Percentiles rank a stretch among this genome's conserved stretches.
phyloP scores from a whole-genome alignment of 306 rosid species.

The Rubus idaeus region DNA sequence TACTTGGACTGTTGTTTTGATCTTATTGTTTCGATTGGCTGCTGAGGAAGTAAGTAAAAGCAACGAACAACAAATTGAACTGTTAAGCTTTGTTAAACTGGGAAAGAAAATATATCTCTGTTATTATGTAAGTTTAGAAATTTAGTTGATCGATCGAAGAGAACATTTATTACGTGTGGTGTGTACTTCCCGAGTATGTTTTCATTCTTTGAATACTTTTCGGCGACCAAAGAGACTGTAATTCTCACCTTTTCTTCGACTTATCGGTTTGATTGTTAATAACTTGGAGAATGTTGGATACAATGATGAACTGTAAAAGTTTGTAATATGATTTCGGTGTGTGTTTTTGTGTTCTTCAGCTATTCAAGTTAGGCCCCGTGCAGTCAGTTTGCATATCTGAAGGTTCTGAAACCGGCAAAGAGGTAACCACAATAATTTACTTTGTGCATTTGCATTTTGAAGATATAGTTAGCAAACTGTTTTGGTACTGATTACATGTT shows the following conservation, averaged over 20 bases:
- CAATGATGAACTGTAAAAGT: not conserved
- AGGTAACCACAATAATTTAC: conserved; percentile 40
- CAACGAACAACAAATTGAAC: not conserved
- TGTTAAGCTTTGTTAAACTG: not conserved
- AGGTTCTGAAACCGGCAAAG: conserved; percentile 40
- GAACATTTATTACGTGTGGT: not conserved
- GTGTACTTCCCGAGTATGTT: not conserved
- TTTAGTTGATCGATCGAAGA: not conserved
- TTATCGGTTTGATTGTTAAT: not conserved
- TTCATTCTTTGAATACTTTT: not conserved
- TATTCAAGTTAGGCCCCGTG: conserved; percentile 63
- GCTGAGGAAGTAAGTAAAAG: not conserved
- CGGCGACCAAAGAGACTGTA: not conserved
- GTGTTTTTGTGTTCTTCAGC: conserved; percentile 44
- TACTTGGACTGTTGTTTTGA: not conserved
- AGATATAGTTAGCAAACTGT: not conserved
- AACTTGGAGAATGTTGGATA: not conserved
- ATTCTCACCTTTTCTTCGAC: not conserved
- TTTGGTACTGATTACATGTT: not conserved
- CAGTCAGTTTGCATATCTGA: conserved; percentile 67
- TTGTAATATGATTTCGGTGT: conserved; percentile 11
- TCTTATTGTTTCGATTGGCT: conserved; percentile 12
- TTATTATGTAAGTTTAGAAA: not conserved
- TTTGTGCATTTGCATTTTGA: not conserved
- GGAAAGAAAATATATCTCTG: no score